Base-by-base conservation (phyloP, 1,284 basidiomycete species). In the Testicularia cyperi region DNA sequence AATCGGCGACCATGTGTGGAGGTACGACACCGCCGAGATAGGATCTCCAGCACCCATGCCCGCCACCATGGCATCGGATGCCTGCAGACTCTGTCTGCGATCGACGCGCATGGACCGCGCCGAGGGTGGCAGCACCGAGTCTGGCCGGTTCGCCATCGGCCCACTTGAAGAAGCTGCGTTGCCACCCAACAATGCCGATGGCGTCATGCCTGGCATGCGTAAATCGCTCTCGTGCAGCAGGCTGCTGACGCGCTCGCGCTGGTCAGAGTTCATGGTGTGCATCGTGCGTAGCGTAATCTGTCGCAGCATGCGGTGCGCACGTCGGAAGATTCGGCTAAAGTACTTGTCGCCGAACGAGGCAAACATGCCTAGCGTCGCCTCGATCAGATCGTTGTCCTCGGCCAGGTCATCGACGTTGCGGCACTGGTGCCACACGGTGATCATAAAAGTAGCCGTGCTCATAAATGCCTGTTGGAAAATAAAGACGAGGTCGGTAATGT, bases 401-500 rank as follows among this genome's bases (percentile, higher is more conserved):
- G 60, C 49, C 28, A 64, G 42, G 32, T 43, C 40, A 10, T 56
- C 61, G 9, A 33, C 36, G 15, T 58, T 47, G 39, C 44, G 55
- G n/a, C 52, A 53, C 20, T 55, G 54, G 44, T 72, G 68, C 69
- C 69, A 72, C 3, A 72, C 62, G 6, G 69, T 72, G 43, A 72
- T 65, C 56, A 72, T 63, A 49, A 72, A 72, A 2, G 69, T 72
- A 5, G 65, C 58, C 14, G 68, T 60, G 36, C 52, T 57, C 61
- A 70, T 62, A 34, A 69, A 70, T 5, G 60, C 66, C 31, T 71
- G 69, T 30, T 65, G 60, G 25, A 71, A 65, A 44, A 71, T 49
- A 32, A 70, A 69, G 14, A 65, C 52, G 9, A 65, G 52, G 31
- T 61, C 52, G 32, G 60, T 51, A 32, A 68, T 45, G 20, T 55